These are phyloP conservation scores for Melaleuca quinquenervia DNA, from an alignment of 345 rosid species.

Conservation along the genomic window DNA sequence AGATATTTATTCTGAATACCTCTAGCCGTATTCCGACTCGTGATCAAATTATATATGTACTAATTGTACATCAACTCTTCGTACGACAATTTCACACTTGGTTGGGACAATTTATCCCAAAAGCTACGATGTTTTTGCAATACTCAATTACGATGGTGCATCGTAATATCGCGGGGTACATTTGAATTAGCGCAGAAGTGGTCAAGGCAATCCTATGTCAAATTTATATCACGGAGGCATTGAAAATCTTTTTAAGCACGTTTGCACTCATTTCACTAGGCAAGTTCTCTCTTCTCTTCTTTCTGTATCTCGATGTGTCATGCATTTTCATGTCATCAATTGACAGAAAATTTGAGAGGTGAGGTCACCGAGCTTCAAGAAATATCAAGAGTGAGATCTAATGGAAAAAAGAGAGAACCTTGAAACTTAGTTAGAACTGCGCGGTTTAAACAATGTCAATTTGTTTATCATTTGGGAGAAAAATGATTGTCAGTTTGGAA, in stretches of 20 bases:
- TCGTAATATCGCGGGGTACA: accelerated
- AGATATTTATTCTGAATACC: neutral
- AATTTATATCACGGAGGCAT: too few species aligned
- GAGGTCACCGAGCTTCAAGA: neutral
- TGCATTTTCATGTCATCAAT: neutral
- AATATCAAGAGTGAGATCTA: neutral
- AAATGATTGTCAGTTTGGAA: neutral
- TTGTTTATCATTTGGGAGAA: neutral
- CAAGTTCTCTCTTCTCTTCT: neutral
- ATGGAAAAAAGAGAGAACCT: neutral
- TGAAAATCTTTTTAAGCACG: neutral
- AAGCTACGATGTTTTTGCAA: neutral
- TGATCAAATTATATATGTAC: neutral
- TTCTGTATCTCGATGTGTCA: neutral
- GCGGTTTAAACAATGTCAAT: neutral
- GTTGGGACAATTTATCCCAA: neutral
- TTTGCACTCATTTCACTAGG: neutral
- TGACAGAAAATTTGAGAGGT: neutral
- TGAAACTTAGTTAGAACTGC: neutral
- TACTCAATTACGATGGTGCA: neutral
- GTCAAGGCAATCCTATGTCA: neutral
- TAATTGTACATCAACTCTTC: neutral
- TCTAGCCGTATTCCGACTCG: neutral
- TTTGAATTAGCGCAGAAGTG: accelerated
- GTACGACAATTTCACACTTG: neutral